These are phyloP conservation scores for Sugiyamaella boreocaroliniensis DNA, from an alignment of 805 yeast species.

Conservation along the genomic window DNA sequence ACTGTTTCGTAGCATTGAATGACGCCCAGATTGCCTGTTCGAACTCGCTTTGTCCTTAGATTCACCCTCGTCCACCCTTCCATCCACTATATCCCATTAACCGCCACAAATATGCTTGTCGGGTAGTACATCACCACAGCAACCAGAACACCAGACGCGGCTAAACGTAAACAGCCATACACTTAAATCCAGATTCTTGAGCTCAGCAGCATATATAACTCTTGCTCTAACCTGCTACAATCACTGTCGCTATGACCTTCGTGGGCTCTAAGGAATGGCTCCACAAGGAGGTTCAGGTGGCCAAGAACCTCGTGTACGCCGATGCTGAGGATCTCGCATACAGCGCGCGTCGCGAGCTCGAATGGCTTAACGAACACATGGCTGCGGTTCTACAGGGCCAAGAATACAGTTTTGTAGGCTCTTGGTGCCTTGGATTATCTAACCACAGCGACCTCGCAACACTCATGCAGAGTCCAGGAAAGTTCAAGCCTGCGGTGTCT, in stretches of 20 bases:
- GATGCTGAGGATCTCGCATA: conserved; percentile 37
- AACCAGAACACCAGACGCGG: neutral
- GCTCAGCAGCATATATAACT: neutral
- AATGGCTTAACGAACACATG: conserved; percentile 40
- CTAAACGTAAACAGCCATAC: neutral
- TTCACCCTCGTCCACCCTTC: too few species aligned
- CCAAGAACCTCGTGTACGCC: conserved; percentile 34
- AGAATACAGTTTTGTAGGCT: neutral
- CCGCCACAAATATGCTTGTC: neutral
- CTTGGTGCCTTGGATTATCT: neutral
- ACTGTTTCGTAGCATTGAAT: too few species aligned
- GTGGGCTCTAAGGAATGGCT: conserved; percentile 50
- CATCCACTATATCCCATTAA: neutral
- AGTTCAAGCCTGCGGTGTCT: conserved; percentile 14
- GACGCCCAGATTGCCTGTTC: too few species aligned
- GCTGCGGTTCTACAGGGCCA: conserved; percentile 27
- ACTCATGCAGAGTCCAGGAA: conserved; percentile 25
- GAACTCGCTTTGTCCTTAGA: too few species aligned
- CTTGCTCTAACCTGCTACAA: neutral
- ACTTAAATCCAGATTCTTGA: neutral
- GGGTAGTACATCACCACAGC: neutral
- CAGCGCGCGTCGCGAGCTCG: conserved; percentile 35
- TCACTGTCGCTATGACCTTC: neutral
- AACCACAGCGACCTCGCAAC: conserved; percentile 14
- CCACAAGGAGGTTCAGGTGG: conserved; percentile 37